phyloP scores from a whole-genome alignment of 2,329 filamentous ascomycete genomes.

The Magnaporthiopsis rhizophila region DNA sequence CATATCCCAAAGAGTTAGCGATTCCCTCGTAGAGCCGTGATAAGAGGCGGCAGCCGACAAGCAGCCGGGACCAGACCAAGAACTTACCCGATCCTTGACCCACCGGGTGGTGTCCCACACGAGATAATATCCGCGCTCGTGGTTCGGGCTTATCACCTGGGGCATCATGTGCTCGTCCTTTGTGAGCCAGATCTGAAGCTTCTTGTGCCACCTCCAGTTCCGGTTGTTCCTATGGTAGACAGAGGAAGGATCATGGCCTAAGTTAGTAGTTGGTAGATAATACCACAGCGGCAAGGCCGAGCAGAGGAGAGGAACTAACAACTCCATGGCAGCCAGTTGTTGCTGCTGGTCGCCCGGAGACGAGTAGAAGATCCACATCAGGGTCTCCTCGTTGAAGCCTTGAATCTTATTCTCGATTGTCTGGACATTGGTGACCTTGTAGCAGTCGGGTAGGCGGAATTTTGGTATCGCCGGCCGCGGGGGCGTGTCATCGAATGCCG shows the following conservation, averaged over 20 bases:
- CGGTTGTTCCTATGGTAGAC: conserved; percentile 42
- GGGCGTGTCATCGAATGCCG: conserved; percentile 51
- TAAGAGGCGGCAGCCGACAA: conserved; percentile 1
- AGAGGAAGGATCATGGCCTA: neutral
- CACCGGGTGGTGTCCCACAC: conserved; percentile 57
- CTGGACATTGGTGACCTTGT: conserved; percentile 58
- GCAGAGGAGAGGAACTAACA: conserved; percentile 37
- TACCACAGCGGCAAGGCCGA: neutral
- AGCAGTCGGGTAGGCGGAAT: conserved; percentile 56
- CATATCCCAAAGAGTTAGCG: conserved; percentile 11
- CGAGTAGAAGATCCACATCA: conserved; percentile 65
- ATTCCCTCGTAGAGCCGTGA: neutral
- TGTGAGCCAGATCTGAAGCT: conserved; percentile 57
- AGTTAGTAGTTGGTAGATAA: neutral
- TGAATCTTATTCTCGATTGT: conserved; percentile 57
- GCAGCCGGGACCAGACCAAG: neutral
- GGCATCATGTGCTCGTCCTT: conserved; percentile 61
- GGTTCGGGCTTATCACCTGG: conserved; percentile 46
- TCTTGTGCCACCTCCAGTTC: conserved; percentile 64
- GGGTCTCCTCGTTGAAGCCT: conserved; percentile 60
- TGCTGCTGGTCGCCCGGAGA: conserved; percentile 56
- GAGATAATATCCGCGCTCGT: conserved; percentile 59
- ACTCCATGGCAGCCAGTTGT: conserved; percentile 53
- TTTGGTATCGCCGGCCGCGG: conserved; percentile 50
- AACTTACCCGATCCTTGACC: conserved; percentile 54